Evolutionary conservation across 1,284 basidiomycete species (phyloP), one percentile per base, ranked within the genome.

Genomic region (Irpex sp.): DNA sequence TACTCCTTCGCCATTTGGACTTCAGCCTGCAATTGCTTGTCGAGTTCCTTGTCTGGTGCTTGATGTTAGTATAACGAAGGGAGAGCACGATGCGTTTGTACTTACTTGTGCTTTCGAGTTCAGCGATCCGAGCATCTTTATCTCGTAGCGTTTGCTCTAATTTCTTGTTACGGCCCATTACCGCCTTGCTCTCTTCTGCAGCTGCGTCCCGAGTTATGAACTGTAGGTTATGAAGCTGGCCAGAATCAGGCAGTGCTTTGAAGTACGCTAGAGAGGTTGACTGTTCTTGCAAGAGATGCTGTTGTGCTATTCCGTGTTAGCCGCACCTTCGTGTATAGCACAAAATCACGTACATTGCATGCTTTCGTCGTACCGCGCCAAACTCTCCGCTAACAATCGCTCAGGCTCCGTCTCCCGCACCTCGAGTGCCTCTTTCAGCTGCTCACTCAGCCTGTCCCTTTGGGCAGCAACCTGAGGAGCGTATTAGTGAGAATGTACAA

Each of bases 181-280:
- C 71, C 1, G 65, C 74, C 59, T 79, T 81, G 68, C 85, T 85
- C 75, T 91, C 89, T 64, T 85, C 83, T 62, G 92, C 86, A 5
- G 86, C 89, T 3, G 84, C 83, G 66, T 91, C 89, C 59, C 88
- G 84, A 5, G 89, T 90, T 13, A 93, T 74, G 63, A 93, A 81
- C 66, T 88, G 85, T 36, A 76, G 78, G 48, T 57, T 58, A 7
- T 57, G 34, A 17, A 60, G 34, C 26, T 57, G 44, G 13, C 80
- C 82, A 1, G 81, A 75, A 55, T 76, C 76, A 37, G 83, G 76
- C 21, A 88, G 75, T 2, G 84, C 81, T 64, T 88, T 82, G 52
- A 83, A 77, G 52, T 79, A 80, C 7, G 82, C 76, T 3, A 89
- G 72, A 67, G 85, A 81, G 8, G 77, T 75, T 11, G 80, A 84